These are phyloP conservation scores for Tuber umbilicatum DNA, from an alignment of 495 filamentous ascomycete genomes.

Conservation along the genomic window DNA sequence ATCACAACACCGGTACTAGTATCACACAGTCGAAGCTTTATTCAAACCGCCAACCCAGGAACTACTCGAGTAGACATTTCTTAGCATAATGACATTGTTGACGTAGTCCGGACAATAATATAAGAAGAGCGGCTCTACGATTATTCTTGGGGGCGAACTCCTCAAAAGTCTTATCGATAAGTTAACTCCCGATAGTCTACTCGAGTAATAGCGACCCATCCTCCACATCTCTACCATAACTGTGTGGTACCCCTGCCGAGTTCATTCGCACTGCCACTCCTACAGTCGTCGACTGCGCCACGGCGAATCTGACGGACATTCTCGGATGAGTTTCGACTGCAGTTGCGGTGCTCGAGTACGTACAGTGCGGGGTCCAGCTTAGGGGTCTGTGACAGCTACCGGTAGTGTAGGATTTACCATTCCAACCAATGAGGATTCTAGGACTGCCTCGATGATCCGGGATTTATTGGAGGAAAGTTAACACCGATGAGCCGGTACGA, in stretches of 20 bases:
- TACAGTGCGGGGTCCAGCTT: background rate
- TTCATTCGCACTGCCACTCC: background rate
- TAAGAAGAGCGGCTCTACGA: background rate
- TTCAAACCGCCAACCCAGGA: background rate
- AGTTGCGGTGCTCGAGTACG: background rate
- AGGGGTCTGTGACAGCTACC: background rate
- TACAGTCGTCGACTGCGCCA: background rate
- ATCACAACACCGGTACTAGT: background rate
- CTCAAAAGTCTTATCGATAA: background rate
- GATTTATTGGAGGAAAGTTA: background rate
- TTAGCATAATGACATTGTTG: background rate
- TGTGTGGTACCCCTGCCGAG: too few relatives aligned
- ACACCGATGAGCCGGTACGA: background rate
- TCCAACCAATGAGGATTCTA: background rate
- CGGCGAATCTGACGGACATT: background rate
- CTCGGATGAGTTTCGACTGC: background rate
- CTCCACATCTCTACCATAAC: background rate
- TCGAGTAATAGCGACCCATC: background rate
- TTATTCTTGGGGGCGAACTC: background rate
- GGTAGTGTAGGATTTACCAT: background rate
- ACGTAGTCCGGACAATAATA: too few relatives aligned
- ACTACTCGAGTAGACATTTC: background rate
- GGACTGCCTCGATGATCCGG: background rate
- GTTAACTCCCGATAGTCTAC: background rate
- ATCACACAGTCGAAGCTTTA: background rate